Percentiles rank a stretch among this genome's conserved stretches.
Evolutionary conservation across 192 early-diverging fungal species (phyloP).

Genomic region (Mortierella alpina): DNA sequence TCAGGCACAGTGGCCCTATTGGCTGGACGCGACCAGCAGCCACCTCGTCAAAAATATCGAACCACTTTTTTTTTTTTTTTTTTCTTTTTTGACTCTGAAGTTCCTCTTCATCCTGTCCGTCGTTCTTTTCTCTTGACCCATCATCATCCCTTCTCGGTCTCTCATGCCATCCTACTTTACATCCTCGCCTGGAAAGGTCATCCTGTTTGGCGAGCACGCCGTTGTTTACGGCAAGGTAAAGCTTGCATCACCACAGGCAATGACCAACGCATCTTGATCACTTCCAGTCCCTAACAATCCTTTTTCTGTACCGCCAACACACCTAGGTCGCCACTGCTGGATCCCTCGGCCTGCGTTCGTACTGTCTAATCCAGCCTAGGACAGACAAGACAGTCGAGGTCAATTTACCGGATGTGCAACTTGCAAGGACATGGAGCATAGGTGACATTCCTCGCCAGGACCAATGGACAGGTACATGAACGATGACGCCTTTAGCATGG

Average conservation of each 20-base stretch:
- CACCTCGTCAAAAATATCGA: neutral
- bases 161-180: slow-evolving; percentile 53
- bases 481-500: neutral
- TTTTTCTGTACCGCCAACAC: neutral
- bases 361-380: slow-evolving; percentile 67
- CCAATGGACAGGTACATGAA: slow-evolving; percentile 44
- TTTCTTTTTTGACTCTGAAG: neutral
- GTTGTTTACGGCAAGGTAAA: slow-evolving; percentile 91
- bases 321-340: slow-evolving; percentile 83
- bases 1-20: no score
- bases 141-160: neutral
- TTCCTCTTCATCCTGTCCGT: neutral
- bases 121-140: neutral
- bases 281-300: neutral
- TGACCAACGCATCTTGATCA: neutral
- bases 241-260: neutral
- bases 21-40: neutral
- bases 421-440: slow-evolving; percentile 55
- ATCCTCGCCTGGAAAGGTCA: slow-evolving; percentile 96
- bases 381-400: slow-evolving; percentile 60
- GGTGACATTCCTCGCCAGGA: slow-evolving; percentile 42
- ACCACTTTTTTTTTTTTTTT: neutral
- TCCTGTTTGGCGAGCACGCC: slow-evolving; percentile 98
- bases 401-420: slow-evolving; percentile 71
- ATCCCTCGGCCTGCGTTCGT: slow-evolving; percentile 81